These are phyloP conservation scores for Paramarasmius palmivorus DNA, from an alignment of 1,284 basidiomycete species.

Conservation along the genomic window DNA sequence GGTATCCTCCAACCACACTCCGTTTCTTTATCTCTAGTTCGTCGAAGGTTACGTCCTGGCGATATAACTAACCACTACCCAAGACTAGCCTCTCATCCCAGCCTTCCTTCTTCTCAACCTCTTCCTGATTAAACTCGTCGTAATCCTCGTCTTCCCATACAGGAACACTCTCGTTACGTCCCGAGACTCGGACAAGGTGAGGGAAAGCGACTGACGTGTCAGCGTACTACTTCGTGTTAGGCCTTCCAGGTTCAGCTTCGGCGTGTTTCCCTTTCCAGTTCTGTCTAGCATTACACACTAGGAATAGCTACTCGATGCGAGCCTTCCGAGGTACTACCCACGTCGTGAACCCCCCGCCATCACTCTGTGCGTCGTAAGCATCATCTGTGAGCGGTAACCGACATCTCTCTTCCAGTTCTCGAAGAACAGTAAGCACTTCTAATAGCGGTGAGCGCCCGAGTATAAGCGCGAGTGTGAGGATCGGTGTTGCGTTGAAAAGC, in stretches of 20 bases:
- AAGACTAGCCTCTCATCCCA: conserved; percentile 82
- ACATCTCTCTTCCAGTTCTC: conserved; percentile 67
- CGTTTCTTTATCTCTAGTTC: conserved; percentile 62
- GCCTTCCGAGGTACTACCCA: conserved; percentile 31
- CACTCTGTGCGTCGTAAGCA: conserved; percentile 74
- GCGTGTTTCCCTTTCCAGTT: conserved; percentile 42
- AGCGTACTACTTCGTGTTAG: conserved; percentile 41
- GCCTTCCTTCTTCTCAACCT: conserved; percentile 57
- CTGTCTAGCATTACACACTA: conserved; percentile 24
- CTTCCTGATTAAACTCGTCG: conserved; percentile 43
- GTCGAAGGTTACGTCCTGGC: conserved; percentile 56
- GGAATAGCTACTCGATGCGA: conserved; percentile 54
- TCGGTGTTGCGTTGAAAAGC: conserved; percentile 19
- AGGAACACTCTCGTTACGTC: conserved; percentile 61
- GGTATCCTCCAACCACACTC: conserved; percentile 55
- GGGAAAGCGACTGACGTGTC: conserved; percentile 66
- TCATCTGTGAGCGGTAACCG: conserved; percentile 70
- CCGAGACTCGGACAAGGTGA: conserved; percentile 67
- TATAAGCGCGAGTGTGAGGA: conserved; percentile 63
- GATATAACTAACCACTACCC: conserved; percentile 80
- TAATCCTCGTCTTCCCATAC: conserved; percentile 80
- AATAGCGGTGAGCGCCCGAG: conserved; percentile 71
- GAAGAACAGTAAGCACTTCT: conserved; percentile 73
- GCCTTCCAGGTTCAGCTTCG: conserved; percentile 26
- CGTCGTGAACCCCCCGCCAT: conserved; percentile 42